Evolutionary conservation across 441 rosid genomes (phyloP), one percentile per base, ranked within the genome.

Genomic region (Monsonia emarginata): DNA sequence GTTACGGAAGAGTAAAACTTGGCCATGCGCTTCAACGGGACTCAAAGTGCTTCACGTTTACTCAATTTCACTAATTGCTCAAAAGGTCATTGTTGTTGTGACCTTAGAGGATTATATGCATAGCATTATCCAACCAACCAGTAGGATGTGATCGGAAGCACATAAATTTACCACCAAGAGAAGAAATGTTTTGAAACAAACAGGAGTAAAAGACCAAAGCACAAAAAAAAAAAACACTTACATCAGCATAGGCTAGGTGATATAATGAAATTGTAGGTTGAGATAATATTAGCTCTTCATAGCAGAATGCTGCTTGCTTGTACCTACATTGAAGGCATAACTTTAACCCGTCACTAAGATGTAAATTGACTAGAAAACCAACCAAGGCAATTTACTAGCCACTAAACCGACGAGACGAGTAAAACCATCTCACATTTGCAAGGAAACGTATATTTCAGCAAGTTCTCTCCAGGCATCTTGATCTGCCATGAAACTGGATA

Each of bases 381-480:
- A 38, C 44, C 64, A 32, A 27, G 57, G 58, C 34, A 63, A 67
- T 65, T 67, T 14, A 2, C 28, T 30, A 57, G 69, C 26, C 25
- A 13, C 7, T 11, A 27, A 1, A 34, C 44, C 31, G 31, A 61
- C 26, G 26, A 65, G 31, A 61, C 26, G 26, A 65, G 21, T 5
- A n/a, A 64, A 69, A 62, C 72, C 66, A 62, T 42, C 88, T 76
- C 74, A 95, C 99, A 95, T 95, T 79, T 95, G 97, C 74, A 91
- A 76, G 72, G 97, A 84, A 67, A 89, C 81, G 63, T 91, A 91
- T 72, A 88, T 85, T 64, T 89, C 96, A 0, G 99, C 97, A 57
- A 95, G 97, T 75, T 95, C 99, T 82, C 97, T 91, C 99, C 97
- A 94, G n/a, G 99, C 99, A 85, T 91, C 99, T 76, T 87, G 88